Conservation (phyloP, 2,329 filamentous ascomycete genomes). For the Talaromyces islandicus region DNA sequence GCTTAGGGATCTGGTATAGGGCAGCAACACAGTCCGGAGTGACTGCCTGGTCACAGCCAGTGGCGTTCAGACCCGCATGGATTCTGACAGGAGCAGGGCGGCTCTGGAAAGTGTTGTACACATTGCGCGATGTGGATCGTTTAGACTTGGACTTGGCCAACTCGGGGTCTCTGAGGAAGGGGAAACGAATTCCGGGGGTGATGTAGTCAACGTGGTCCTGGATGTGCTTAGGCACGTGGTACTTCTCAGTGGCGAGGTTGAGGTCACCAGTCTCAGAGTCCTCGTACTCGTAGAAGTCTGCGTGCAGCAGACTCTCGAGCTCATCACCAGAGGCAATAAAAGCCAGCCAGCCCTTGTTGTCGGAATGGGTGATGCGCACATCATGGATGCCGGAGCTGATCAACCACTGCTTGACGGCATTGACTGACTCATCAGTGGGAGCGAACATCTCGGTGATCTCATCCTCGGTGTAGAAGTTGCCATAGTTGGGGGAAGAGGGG, state of each 20-base stretch:
- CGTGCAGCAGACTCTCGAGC: conserved; percentile 48
- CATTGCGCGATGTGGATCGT: not conserved
- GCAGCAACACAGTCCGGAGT: conserved; percentile 52
- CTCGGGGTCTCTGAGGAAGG: conserved; percentile 20
- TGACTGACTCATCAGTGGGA: conserved; percentile 40
- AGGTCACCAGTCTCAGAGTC: conserved; percentile 27
- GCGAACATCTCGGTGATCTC: conserved; percentile 40
- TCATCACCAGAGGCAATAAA: conserved; percentile 52
- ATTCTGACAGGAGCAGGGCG: not conserved
- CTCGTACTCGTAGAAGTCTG: conserved; percentile 49
- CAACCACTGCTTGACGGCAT: conserved; percentile 51
- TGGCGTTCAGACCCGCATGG: not conserved
- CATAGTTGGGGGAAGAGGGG: conserved; percentile 37
- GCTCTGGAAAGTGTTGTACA: not conserved
- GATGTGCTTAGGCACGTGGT: conserved; percentile 46
- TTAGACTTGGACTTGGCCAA: conserved; percentile 9
- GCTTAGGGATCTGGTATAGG: conserved; percentile 42
- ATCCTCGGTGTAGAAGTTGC: conserved; percentile 38
- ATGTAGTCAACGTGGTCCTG: conserved; percentile 51
- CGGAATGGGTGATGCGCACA: conserved; percentile 45
- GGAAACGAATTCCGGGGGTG: conserved; percentile 50
- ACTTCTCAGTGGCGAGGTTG: conserved; percentile 34
- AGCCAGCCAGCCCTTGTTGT: conserved; percentile 48
- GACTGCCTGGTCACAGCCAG: conserved; percentile 49
- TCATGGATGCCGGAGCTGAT: conserved; percentile 44